Evolutionary conservation across 495 filamentous ascomycete genomes (phyloP).

Genomic region (Aspergillus heteromorphus): DNA sequence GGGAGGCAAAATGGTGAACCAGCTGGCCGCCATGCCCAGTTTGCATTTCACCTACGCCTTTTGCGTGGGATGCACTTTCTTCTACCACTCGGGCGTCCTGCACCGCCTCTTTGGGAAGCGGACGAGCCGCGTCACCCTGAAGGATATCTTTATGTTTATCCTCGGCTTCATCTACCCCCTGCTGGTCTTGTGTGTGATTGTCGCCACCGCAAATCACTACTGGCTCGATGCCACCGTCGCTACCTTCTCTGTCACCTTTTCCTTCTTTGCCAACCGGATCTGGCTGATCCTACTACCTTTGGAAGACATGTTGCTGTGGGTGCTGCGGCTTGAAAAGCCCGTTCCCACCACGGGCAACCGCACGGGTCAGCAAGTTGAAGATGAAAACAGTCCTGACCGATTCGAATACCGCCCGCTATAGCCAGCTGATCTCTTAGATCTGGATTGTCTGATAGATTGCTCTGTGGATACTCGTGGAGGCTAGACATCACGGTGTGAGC

Average conservation of each 20-base stretch:
- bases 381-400: not conserved
- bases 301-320: conserved; percentile 52
- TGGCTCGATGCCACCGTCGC: conserved; percentile 57
- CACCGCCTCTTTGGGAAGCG: conserved; percentile 34
- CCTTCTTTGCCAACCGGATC: conserved; percentile 47
- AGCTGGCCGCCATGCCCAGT: conserved; percentile 53
- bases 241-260: conserved; percentile 45
- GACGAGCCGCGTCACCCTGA: conserved; percentile 28
- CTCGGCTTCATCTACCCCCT: conserved; percentile 52
- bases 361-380: conserved; percentile 7
- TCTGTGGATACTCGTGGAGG: not conserved
- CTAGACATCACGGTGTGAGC: not conserved
- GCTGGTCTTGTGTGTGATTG: conserved; percentile 55
- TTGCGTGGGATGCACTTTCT: conserved; percentile 53
- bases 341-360: conserved; percentile 48
- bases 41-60: conserved; percentile 59
- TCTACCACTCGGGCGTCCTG: conserved; percentile 55
- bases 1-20: conserved; percentile 52
- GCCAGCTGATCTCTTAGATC: not conserved
- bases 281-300: conserved; percentile 51
- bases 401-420: not conserved
- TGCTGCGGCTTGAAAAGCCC: conserved; percentile 53
- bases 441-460: not conserved
- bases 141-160: conserved; percentile 38
- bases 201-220: conserved; percentile 65